Conservation (phyloP, 495 filamentous ascomycete genomes). For the Aeminium ludgeri region DNA sequence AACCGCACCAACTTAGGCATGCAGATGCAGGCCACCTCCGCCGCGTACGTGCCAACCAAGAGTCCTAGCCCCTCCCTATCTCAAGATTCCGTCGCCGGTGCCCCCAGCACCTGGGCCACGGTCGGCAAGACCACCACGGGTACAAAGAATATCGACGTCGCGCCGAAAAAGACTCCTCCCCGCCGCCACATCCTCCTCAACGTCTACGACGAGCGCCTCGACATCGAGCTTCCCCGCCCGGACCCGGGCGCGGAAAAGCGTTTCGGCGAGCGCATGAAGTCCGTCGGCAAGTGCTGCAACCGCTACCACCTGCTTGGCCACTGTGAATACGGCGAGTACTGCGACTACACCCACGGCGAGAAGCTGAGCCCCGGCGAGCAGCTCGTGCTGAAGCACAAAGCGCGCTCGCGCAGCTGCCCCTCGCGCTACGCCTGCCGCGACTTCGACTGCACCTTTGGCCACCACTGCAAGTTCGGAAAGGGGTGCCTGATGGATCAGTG, state of each 20-base stretch:
- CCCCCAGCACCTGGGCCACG: constrained; percentile 18
- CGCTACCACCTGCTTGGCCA: constrained; percentile 23
- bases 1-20: too few relatives aligned
- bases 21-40: background rate
- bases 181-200: constrained; percentile 21
- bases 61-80: constrained; percentile 11
- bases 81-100: constrained; percentile 1
- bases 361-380: constrained; percentile 17
- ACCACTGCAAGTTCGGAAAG: constrained; percentile 12
- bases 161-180: constrained; percentile 10
- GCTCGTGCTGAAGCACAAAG: constrained; percentile 21
- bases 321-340: constrained; percentile 18
- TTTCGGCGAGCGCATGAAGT: constrained; percentile 17
- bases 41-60: background rate
- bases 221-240: constrained; percentile 16
- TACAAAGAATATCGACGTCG: constrained; percentile 20
- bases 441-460: constrained; percentile 19
- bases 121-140: constrained; percentile 20
- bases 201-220: constrained; percentile 20
- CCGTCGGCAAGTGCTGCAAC: constrained; percentile 21
- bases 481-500: constrained; percentile 4
- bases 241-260: constrained; percentile 14
- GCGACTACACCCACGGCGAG: constrained; percentile 22
- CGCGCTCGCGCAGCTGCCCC: constrained; percentile 13
- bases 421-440: constrained; percentile 15